Conservation (phyloP, 768 basidiomycete genomes). For the Russula olivacea region DNA sequence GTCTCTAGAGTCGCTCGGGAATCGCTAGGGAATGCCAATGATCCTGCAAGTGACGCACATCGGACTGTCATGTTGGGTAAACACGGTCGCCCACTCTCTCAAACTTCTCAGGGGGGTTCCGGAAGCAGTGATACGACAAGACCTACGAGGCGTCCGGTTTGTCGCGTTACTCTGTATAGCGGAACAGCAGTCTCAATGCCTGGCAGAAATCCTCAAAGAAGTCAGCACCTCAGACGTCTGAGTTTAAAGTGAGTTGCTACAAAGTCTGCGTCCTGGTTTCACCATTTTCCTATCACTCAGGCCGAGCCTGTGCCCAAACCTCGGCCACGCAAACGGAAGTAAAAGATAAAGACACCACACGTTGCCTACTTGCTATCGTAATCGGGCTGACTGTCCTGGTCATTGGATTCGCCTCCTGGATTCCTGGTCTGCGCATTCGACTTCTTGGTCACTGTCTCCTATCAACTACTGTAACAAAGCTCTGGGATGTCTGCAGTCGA, state of each 20-base stretch:
- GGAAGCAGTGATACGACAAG: conserved; percentile 7
- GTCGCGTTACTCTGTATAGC: not conserved
- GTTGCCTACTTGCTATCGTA: not conserved
- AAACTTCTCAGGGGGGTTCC: conserved; percentile 32
- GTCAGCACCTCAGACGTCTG: conserved; percentile 8
- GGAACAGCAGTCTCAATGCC: not conserved
- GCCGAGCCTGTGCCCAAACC: conserved; percentile 17
- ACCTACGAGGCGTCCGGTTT: conserved; percentile 13
- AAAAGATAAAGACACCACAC: not conserved
- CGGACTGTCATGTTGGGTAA: conserved; percentile 1
- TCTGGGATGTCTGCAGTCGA: not conserved
- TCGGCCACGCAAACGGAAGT: conserved; percentile 20
- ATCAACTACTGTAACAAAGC: not conserved
- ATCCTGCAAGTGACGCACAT: not conserved
- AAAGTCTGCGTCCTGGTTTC: not conserved
- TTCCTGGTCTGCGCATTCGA: conserved; percentile 1
- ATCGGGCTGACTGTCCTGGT: not conserved
- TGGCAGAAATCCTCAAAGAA: conserved; percentile 13
- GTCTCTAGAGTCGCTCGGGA: not conserved
- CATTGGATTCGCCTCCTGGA: not conserved
- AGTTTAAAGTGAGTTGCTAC: conserved; percentile 11
- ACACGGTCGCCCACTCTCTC: conserved; percentile 27
- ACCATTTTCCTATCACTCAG: not conserved
- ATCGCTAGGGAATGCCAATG: not conserved
- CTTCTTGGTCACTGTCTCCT: not conserved